Conservation (phyloP, 2,329 filamentous ascomycete species). For the Tolypocladium ovalisporum region DNA sequence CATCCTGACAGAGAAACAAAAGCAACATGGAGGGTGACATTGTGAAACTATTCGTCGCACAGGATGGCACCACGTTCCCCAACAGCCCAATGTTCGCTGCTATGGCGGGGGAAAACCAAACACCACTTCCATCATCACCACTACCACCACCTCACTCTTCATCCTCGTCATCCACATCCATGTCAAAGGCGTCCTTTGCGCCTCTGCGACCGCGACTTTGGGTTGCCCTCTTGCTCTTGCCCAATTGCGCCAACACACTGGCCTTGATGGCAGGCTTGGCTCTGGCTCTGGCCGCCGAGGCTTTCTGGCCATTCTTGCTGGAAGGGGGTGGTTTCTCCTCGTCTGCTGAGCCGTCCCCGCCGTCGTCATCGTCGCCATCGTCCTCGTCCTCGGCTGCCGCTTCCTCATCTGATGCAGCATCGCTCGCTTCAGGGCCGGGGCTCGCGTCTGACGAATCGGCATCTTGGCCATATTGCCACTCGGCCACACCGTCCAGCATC, state of each 20-base stretch:
- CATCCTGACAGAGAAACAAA: background rate
- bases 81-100: background rate
- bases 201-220: conserved; percentile 14
- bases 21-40: background rate
- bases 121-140: too few species aligned
- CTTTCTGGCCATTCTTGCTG: conserved; percentile 15
- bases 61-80: background rate
- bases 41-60: background rate
- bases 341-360: conserved; percentile 7
- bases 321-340: conserved; percentile 9
- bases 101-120: too few species aligned
- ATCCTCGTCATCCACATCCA: conserved; percentile 24
- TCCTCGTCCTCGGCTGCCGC: conserved; percentile 10
- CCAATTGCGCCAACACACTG: conserved; percentile 9
- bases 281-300: conserved; percentile 11
- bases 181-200: conserved; percentile 17
- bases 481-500: conserved; percentile 49
- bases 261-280: conserved; percentile 13
- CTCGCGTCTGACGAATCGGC: conserved; percentile 21
- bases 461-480: conserved; percentile 43
- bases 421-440: background rate
- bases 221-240: conserved; percentile 12
- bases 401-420: conserved; percentile 10
- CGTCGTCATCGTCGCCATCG: conserved; percentile 6
- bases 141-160: conserved; percentile 5